phyloP scores from a whole-genome alignment of 257 asterid species.

The Forsythia suspensa region DNA sequence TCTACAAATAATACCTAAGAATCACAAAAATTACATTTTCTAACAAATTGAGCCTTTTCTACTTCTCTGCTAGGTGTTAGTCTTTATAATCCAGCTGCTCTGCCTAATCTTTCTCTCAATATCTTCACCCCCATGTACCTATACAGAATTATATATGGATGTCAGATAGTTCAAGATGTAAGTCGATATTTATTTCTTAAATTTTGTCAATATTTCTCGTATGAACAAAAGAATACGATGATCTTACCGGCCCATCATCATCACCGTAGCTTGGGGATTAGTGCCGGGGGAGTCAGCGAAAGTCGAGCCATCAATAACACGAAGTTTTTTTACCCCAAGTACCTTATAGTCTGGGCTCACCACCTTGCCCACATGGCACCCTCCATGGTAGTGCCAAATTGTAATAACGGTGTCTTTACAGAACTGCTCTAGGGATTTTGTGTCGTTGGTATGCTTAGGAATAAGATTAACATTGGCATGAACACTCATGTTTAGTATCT shows the following conservation, averaged over 20 bases:
- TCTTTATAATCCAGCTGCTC: constrained; percentile 47
- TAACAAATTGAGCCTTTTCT: constrained; percentile 24
- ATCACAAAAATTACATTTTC: constrained; percentile 31
- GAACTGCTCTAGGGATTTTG: constrained; percentile 74
- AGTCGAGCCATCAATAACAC: constrained; percentile 85
- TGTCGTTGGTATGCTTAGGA: constrained; percentile 82
- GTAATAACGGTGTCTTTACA: constrained; percentile 95
- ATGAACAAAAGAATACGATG: background rate
- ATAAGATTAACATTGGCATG: constrained; percentile 80
- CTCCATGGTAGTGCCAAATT: constrained; percentile 99
- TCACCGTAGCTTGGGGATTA: constrained; percentile 93
- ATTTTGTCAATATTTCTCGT: background rate
- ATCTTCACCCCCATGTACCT: constrained; percentile 99
- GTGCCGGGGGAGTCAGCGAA: constrained; percentile 86
- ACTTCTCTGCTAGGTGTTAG: constrained; percentile 10
- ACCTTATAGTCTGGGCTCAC: constrained; percentile 61
- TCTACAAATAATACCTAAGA: constrained; percentile 28
- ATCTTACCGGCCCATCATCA: constrained; percentile 94
- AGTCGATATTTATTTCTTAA: background rate
- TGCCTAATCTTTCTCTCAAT: constrained; percentile 66
- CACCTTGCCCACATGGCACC: constrained; percentile 85
- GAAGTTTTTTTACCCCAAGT: constrained; percentile 65
- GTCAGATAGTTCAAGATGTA: background rate
- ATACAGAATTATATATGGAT: constrained; percentile 11
- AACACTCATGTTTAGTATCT: constrained; percentile 73